Evolutionary conservation across 169 alveolate species (phyloP).

Genomic region (Plasmodium chabaudi): DNA sequence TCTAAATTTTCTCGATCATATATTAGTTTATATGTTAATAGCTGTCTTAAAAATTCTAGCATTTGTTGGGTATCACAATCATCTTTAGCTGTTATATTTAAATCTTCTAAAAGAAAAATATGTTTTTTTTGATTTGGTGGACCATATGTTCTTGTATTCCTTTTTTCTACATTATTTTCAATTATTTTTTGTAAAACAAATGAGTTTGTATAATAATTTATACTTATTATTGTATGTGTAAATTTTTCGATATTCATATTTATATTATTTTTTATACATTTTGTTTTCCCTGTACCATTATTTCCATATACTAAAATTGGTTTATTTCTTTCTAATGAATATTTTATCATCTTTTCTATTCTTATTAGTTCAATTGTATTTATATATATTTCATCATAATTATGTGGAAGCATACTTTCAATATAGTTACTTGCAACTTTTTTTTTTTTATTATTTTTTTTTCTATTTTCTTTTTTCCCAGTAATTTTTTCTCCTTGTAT

Average conservation of each 20-base stretch:
- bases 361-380: constrained; percentile 68
- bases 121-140: constrained; percentile 93
- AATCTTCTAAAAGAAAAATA: constrained; percentile 95
- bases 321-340: constrained; percentile 38
- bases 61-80: constrained; percentile 96
- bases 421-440: constrained; percentile 40
- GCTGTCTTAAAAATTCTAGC: constrained; percentile 90
- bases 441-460: constrained; percentile 25
- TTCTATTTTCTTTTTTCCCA: background rate
- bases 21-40: constrained; percentile 89
- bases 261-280: constrained; percentile 69
- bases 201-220: constrained; percentile 65
- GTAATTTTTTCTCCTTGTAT: background rate
- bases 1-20: constrained; percentile 93
- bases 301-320: constrained; percentile 68
- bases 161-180: constrained; percentile 90
- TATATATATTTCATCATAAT: constrained; percentile 63
- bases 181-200: constrained; percentile 87
- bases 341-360: constrained; percentile 71
- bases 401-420: constrained; percentile 68
- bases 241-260: constrained; percentile 75
- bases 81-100: constrained; percentile 96
- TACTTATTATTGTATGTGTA: constrained; percentile 68
- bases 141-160: constrained; percentile 94
- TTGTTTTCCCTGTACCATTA: constrained; percentile 72